Conservation (phyloP, 2,329 filamentous ascomycete genomes). For the Plectosphaerella cucumerina region DNA sequence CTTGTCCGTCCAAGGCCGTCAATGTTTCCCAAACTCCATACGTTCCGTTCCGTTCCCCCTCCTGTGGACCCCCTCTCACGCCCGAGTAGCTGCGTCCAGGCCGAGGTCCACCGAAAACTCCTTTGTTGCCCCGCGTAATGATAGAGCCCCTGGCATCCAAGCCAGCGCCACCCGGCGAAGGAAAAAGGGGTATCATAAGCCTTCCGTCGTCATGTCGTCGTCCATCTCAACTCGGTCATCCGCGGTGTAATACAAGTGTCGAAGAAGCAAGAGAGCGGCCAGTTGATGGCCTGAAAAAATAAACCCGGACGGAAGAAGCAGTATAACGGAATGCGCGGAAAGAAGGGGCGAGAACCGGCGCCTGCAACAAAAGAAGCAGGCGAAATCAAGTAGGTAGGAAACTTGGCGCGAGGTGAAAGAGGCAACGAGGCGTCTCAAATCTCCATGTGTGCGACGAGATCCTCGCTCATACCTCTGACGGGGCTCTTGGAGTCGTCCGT, state of each 20-base stretch:
- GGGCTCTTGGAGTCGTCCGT: conserved; percentile 19
- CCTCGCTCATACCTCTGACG: conserved; percentile 57
- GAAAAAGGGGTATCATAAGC: not conserved
- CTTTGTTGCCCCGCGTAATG: not conserved
- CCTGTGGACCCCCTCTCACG: not conserved
- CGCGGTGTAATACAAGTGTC: not conserved
- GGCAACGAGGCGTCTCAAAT: conserved; percentile 34
- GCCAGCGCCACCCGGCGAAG: not conserved
- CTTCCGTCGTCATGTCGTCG: not conserved
- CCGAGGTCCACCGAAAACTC: not conserved
- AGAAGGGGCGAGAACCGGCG: conserved; percentile 3
- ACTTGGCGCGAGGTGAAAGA: not conserved
- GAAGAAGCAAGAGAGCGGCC: not conserved
- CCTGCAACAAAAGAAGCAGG: conserved; percentile 7
- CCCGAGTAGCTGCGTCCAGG: not conserved
- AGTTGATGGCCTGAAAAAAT: conserved; percentile 2
- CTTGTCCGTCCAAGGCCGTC: not conserved
- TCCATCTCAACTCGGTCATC: not conserved
- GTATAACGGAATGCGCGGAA: conserved; percentile 6
- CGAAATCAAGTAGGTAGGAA: no score
- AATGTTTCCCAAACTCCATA: not conserved
- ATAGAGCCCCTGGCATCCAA: not conserved
- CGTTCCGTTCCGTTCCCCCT: not conserved
- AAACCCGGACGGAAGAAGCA: not conserved
- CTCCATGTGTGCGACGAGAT: conserved; percentile 60